Conservation (phyloP, 2,329 filamentous ascomycete species). For the Microcera coccophila region DNA sequence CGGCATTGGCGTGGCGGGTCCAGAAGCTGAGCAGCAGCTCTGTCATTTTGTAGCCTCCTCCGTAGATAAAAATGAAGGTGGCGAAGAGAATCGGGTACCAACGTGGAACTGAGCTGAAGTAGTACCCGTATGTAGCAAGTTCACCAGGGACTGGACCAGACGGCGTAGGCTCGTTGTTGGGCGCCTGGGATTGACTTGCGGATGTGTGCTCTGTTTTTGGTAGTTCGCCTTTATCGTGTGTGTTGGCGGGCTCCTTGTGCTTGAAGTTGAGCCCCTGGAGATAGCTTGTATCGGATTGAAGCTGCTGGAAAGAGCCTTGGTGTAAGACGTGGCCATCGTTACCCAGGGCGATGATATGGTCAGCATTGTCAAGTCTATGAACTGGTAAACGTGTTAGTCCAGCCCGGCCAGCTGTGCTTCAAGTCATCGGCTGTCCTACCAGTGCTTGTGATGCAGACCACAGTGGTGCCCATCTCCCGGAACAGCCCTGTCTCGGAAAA, state of each 20-base stretch:
- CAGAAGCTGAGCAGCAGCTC: constrained; percentile 14
- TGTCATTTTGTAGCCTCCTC: constrained; percentile 12
- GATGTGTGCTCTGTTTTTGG: too few species aligned
- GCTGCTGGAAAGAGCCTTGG: constrained; percentile 11
- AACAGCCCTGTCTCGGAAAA: background rate
- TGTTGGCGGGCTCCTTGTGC: too few species aligned
- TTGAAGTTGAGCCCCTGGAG: constrained; percentile 8
- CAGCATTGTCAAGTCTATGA: background rate
- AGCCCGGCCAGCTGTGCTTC: too few species aligned
- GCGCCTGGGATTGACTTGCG: too few species aligned
- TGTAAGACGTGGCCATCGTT: constrained; percentile 7
- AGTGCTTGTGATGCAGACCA: too few species aligned
- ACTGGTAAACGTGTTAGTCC: too few species aligned
- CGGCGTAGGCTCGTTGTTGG: too few species aligned
- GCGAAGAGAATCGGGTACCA: constrained; percentile 2
- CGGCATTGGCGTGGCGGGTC: constrained; percentile 9
- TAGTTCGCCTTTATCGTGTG: too few species aligned
- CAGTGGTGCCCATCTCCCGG: background rate
- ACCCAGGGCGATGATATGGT: constrained; percentile 5
- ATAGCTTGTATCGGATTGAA: constrained; percentile 7
- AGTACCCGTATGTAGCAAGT: too few species aligned
- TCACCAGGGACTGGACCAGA: too few species aligned
- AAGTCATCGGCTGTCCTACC: too few species aligned
- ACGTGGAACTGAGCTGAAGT: too few species aligned
- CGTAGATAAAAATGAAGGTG: constrained; percentile 3